A percentile compares a stretch with the other conserved stretches of the same genome.
Conservation (phyloP, 1,139 yeast species). For the Chernovozyma sophiae-reginae region DNA sequence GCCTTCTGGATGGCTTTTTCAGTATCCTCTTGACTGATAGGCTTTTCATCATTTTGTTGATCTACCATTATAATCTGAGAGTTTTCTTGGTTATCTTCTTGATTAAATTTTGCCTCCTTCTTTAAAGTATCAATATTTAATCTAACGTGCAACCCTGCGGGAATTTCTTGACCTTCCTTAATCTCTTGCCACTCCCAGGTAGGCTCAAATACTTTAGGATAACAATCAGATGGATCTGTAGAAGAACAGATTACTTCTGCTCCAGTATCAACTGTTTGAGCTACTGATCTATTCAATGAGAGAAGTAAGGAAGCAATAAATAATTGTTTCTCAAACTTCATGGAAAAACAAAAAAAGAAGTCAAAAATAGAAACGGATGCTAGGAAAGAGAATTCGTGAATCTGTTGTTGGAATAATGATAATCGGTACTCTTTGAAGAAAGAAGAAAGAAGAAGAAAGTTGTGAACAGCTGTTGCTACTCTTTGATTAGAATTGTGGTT, state of each 20-base stretch:
- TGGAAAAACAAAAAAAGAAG: neutral
- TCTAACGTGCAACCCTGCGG: conserved; percentile 74
- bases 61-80: conserved; percentile 11
- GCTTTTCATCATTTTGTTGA: conserved; percentile 11
- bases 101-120: conserved; percentile 62
- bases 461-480: too few relatives aligned
- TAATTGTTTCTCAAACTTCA: neutral
- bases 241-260: conserved; percentile 43
- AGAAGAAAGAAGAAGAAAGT: too few relatives aligned
- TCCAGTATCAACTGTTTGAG: conserved; percentile 13
- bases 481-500: too few relatives aligned
- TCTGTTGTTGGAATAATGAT: too few relatives aligned
- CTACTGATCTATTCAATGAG: neutral
- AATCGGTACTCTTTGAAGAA: too few relatives aligned
- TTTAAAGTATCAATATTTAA: conserved; percentile 63
- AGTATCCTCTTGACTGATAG: conserved; percentile 8
- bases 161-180: conserved; percentile 65
- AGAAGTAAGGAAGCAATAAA: neutral
- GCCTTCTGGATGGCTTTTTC: conserved; percentile 12
- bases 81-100: conserved; percentile 13
- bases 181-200: conserved; percentile 64
- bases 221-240: conserved; percentile 49
- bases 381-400: too few relatives aligned
- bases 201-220: conserved; percentile 60
- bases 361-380: too few relatives aligned